Percentiles rank a stretch among this genome's conserved stretches.
phyloP scores from a whole-genome alignment of 2,329 filamentous ascomycete genomes.

The Tolypocladium nubicola region DNA sequence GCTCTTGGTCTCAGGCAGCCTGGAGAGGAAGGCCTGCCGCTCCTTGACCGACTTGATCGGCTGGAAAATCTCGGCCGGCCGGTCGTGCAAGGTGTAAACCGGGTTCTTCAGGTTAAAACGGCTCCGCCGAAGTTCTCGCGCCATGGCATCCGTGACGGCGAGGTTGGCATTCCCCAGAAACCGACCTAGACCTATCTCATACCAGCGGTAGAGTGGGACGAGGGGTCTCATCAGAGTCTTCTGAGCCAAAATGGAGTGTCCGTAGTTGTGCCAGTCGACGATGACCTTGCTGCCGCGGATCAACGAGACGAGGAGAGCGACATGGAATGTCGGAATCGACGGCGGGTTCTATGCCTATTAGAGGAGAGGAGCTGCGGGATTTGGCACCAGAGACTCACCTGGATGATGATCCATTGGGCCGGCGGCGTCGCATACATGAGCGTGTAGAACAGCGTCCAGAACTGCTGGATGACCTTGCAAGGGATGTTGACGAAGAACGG shows the following conservation, averaged over 20 bases:
- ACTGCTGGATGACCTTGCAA: slow-evolving; percentile 77
- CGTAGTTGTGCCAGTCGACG: slow-evolving; percentile 99
- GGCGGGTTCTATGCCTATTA: slow-evolving; percentile 63
- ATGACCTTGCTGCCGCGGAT: slow-evolving; percentile 73
- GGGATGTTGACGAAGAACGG: slow-evolving; percentile 73
- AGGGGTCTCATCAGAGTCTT: slow-evolving; percentile 56
- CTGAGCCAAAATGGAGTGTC: slow-evolving; percentile 77
- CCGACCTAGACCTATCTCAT: slow-evolving; percentile 64
- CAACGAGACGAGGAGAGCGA: slow-evolving; percentile 62
- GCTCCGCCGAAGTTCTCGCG: slow-evolving; percentile 49
- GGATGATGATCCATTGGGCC: slow-evolving; percentile 75
- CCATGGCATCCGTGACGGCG: slow-evolving; percentile 86
- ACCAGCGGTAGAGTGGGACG: slow-evolving; percentile 65
- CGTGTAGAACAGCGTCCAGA: slow-evolving; percentile 57
- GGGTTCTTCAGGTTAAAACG: slow-evolving; percentile 56
- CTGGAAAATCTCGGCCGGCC: slow-evolving; percentile 73
- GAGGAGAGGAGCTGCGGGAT: not conserved
- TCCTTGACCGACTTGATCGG: slow-evolving; percentile 43
- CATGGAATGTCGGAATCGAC: slow-evolving; percentile 78
- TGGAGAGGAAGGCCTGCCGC: slow-evolving; percentile 49
- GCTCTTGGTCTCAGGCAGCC: slow-evolving; percentile 52
- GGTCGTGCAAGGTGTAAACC: slow-evolving; percentile 70
- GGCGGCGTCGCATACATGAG: slow-evolving; percentile 67
- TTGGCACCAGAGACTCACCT: slow-evolving; percentile 33
- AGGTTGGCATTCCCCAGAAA: slow-evolving; percentile 63